These are phyloP conservation scores for Aspergillus sp. DNA, from an alignment of 2,329 filamentous ascomycete genomes.

Conservation along the genomic window DNA sequence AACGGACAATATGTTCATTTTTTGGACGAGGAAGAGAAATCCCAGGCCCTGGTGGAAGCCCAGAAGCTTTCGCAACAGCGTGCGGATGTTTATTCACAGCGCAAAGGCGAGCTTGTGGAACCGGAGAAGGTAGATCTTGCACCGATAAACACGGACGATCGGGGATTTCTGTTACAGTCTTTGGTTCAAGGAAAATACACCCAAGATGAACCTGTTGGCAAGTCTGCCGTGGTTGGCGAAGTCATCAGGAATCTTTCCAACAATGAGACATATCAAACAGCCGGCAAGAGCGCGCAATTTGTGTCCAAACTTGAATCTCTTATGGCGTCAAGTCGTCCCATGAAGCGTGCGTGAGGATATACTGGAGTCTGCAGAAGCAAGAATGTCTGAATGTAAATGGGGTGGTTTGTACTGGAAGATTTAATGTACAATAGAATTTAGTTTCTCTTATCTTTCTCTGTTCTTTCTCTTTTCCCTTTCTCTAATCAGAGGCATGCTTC, in stretches of 20 bases:
- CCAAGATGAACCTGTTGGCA: constrained; percentile 12
- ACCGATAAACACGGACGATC: constrained; percentile 24
- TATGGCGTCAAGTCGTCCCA: constrained; percentile 27
- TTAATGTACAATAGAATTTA: neutral
- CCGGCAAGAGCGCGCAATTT: constrained; percentile 37
- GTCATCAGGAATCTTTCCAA: constrained; percentile 39
- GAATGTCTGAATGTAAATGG: neutral
- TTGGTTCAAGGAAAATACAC: constrained; percentile 37
- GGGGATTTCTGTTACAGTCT: constrained; percentile 30
- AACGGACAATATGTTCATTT: constrained; percentile 40
- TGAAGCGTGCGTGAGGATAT: constrained; percentile 24
- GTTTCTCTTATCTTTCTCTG: no score
- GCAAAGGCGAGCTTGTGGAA: constrained; percentile 39
- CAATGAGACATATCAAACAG: constrained; percentile 42
- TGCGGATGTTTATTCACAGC: constrained; percentile 35
- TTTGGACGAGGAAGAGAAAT: constrained; percentile 36
- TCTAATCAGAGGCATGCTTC: neutral
- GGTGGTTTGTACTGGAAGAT: neutral
- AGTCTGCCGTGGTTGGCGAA: constrained; percentile 30
- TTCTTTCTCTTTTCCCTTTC: neutral
- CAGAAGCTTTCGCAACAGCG: constrained; percentile 32
- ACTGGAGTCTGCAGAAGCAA: neutral
- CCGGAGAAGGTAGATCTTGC: constrained; percentile 31
- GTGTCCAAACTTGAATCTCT: constrained; percentile 39
- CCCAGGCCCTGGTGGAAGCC: constrained; percentile 35